Evolutionary conservation across 805 yeast species (phyloP), one percentile per base, ranked within the genome.

Genomic region (Pichia sporocuriosa): DNA sequence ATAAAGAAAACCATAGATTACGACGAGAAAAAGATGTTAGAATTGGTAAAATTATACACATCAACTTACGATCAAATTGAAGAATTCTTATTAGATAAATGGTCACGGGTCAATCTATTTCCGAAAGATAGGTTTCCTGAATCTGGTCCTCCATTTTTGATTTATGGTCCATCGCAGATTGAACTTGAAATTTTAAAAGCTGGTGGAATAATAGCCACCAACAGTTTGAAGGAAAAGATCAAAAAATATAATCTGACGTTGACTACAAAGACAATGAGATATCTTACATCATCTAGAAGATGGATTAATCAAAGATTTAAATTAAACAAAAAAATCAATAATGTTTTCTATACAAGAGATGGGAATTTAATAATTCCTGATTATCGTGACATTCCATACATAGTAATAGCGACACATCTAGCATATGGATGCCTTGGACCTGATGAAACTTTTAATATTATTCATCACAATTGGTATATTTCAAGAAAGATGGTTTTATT

Each of bases 221-320:
- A 54, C 39, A 48, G 54, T 9, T 39, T 58, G 39, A 35, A 55
- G 16, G 39, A 45, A 24, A 57, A 58, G 34, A 44, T 58, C 2
- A 46, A 54, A 12, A 44, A 34, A 24, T 46, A 56, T 49, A 35
- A 46, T 23, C 55, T 58, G 19, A 47, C 43, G 29, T 58, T 60
- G 6, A 54, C 47, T 15, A 56, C 57, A 34, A 55, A 47, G 32
- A 58, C 58, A 30, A 57, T 58, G 61, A 40, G 62, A 36, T 51
- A 56, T 11, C 51, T 58, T 21, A 56, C 62, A 5, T 56, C 57
- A 37, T 60, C 62, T 7, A 35, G 62, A 37, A 47, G 62, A 35
- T 58, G 62, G 62, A 58, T 58, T 45, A 58, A 58, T 39, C 62
- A 58, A 43, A 45, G 62, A 37, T 58, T 58, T 43, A 54, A 51